These are phyloP conservation scores for Umbellularia californica DNA, from an alignment of 164 flowering plant species.

Conservation along the genomic window DNA sequence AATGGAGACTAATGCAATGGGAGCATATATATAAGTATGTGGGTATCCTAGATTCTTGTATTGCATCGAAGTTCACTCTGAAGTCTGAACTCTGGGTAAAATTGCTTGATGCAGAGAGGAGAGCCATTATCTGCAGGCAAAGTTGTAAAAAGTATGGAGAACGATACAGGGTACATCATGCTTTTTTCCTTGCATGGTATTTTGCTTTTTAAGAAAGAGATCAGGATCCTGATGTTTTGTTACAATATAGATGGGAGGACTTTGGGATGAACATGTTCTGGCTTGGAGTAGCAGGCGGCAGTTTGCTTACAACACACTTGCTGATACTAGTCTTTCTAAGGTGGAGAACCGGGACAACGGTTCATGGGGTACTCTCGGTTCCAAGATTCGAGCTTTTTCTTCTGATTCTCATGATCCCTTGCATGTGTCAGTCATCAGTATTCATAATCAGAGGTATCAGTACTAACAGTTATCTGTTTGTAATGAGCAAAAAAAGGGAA, in stretches of 20 bases:
- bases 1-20: no score
- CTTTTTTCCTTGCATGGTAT: neutral
- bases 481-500: neutral
- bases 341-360: conserved; percentile 44
- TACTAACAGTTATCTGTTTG: neutral
- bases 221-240: neutral
- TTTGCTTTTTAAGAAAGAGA: neutral
- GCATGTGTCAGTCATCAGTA: conserved; percentile 52
- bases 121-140: conserved; percentile 45
- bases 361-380: conserved; percentile 38
- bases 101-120: conserved; percentile 35
- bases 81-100: neutral
- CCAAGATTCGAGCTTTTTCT: conserved; percentile 57
- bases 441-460: conserved; percentile 50
- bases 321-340: conserved; percentile 34
- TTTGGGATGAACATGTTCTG: conserved; percentile 60
- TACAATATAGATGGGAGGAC: conserved; percentile 46
- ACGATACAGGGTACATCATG: conserved; percentile 41
- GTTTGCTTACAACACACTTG: conserved; percentile 31
- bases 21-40: neutral
- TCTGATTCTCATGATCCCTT: conserved; percentile 49
- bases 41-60: neutral
- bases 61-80: neutral
- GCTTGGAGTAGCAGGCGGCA: conserved; percentile 45
- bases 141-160: conserved; percentile 34